Conservation (phyloP, 805 yeast genomes). For the Candida sithepensis region DNA sequence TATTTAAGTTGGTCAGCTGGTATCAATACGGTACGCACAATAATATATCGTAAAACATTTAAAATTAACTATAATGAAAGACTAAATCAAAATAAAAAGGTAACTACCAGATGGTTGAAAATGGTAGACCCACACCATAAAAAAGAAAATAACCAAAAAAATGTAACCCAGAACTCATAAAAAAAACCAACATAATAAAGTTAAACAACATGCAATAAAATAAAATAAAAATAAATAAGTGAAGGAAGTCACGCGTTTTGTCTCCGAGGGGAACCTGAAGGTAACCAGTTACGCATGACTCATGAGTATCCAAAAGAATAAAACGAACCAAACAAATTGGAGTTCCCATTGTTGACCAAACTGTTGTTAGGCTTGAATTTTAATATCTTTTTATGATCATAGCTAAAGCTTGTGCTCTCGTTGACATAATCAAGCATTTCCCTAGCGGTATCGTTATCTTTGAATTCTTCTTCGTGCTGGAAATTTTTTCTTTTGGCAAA, state of each 20-base stretch:
- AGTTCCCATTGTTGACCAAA: slow-evolving; percentile 7
- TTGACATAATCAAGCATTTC: slow-evolving; percentile 18
- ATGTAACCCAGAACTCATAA: neutral
- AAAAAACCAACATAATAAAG: neutral
- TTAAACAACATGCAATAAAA: no score
- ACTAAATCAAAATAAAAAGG: no score
- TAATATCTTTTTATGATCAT: slow-evolving; percentile 21
- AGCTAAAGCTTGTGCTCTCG: slow-evolving; percentile 20
- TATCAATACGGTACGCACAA: no score
- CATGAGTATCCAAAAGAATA: slow-evolving; percentile 23
- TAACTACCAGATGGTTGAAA: no score
- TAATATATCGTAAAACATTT: no score
- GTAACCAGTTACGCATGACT: no score
- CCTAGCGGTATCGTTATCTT: neutral
- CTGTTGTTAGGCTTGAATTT: slow-evolving; percentile 19
- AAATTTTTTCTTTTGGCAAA: slow-evolving; percentile 13
- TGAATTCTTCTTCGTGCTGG: slow-evolving; percentile 4
- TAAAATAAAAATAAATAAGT: neutral
- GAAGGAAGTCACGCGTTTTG: neutral
- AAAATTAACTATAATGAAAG: no score
- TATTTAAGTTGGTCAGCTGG: no score
- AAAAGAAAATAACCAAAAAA: neutral
- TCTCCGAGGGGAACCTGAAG: neutral
- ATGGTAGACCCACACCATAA: neutral
- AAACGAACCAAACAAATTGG: slow-evolving; percentile 19